Evolutionary conservation across 768 basidiomycete genomes (phyloP).

Genomic region (Boletus eberwhitei): DNA sequence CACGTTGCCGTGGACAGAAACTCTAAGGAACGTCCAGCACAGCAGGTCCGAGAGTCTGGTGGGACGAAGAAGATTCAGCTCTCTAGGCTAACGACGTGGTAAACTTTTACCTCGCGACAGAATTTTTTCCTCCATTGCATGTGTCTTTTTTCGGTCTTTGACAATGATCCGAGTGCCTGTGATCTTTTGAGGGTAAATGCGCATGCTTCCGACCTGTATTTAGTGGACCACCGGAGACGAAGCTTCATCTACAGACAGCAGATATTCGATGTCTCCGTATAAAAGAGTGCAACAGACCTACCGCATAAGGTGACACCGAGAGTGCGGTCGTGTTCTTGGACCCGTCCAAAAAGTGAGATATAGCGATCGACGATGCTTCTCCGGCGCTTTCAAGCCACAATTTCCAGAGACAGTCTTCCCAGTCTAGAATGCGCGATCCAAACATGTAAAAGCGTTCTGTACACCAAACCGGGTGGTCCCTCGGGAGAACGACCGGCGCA

Average conservation of each 20-base stretch:
- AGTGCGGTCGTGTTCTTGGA: conserved; percentile 2
- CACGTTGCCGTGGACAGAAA: neutral
- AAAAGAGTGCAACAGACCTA: conserved; percentile 2
- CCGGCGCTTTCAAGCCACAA: conserved; percentile 56
- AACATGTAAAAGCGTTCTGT: conserved; percentile 51
- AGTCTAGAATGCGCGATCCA: conserved; percentile 47
- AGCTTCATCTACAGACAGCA: conserved; percentile 33
- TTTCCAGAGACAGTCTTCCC: conserved; percentile 68
- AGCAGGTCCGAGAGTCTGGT: conserved; percentile 18
- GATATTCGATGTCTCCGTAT: neutral
- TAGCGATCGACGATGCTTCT: conserved; percentile 22
- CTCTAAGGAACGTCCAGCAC: conserved; percentile 16
- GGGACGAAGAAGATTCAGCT: neutral
- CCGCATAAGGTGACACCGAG: conserved; percentile 20
- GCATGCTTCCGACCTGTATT: conserved; percentile 53
- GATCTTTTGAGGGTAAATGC: conserved; percentile 43
- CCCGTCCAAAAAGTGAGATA: conserved; percentile 10
- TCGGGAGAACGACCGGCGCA: conserved; percentile 43
- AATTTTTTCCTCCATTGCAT: conserved; percentile 56
- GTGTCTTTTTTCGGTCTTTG: conserved; percentile 39
- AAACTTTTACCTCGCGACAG: conserved; percentile 43
- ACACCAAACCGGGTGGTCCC: conserved; percentile 56
- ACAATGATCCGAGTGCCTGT: conserved; percentile 30
- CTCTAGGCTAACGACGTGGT: neutral
- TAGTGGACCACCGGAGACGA: conserved; percentile 43